A percentile compares a stretch with the other conserved stretches of the same genome.
phyloP scores from a whole-genome alignment of 2,329 filamentous ascomycete species.

The Penicillium palitans region DNA sequence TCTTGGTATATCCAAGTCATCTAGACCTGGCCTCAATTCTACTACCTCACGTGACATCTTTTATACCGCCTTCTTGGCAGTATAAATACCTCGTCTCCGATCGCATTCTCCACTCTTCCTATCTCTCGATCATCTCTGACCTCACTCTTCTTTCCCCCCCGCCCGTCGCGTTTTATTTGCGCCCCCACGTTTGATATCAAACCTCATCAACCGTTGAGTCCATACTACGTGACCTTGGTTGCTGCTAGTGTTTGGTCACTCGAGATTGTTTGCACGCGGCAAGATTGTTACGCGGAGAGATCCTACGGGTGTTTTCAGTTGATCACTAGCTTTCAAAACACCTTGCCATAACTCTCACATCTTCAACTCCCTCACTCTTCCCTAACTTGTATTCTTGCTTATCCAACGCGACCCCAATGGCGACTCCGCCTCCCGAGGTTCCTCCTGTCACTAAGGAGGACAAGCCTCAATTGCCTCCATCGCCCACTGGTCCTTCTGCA shows the following conservation, averaged over 20 bases:
- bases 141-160: conserved; percentile 14
- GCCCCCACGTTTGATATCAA: conserved; percentile 21
- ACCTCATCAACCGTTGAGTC: conserved; percentile 16
- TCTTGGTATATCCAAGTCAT: conserved; percentile 2
- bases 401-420: conserved; percentile 36
- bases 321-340: conserved; percentile 23
- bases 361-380: conserved; percentile 16
- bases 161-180: conserved; percentile 18
- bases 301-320: conserved; percentile 33
- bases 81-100: conserved; percentile 43
- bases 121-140: conserved; percentile 27
- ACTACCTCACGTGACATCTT: conserved; percentile 39
- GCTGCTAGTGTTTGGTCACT: conserved; percentile 18
- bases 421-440: conserved; percentile 47
- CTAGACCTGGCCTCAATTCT: conserved; percentile 5
- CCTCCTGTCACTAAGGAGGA: conserved; percentile 41
- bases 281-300: conserved; percentile 20
- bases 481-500: conserved; percentile 36
- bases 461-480: conserved; percentile 43
- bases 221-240: neutral
- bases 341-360: conserved; percentile 21
- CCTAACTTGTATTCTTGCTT: conserved; percentile 19
- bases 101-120: conserved; percentile 43
- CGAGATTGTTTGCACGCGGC: conserved; percentile 23
- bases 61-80: conserved; percentile 42